These are phyloP conservation scores for Salvia splendens DNA, from an alignment of 257 asterid genomes.

Conservation along the genomic window DNA sequence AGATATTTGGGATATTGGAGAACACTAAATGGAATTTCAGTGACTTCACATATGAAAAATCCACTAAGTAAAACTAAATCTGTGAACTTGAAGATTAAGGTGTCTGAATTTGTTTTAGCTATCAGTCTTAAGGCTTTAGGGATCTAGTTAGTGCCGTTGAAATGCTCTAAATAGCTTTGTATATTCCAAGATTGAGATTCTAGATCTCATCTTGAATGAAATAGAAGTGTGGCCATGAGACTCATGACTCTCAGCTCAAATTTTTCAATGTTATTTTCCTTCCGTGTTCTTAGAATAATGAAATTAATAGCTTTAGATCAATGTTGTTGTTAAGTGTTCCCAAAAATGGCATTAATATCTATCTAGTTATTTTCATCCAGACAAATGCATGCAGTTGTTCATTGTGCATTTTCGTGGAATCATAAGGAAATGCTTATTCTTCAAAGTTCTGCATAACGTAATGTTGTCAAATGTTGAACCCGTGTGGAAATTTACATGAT, in stretches of 20 bases:
- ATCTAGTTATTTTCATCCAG: constrained; percentile 3
- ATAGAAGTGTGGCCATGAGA: not conserved
- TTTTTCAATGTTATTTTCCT: not conserved
- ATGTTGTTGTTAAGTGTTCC: constrained; percentile 9
- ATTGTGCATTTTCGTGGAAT: not conserved
- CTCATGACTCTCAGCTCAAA: not conserved
- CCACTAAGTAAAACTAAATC: not conserved
- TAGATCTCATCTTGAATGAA: constrained; percentile 1
- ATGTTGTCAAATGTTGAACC: not conserved
- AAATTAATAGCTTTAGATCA: not conserved
- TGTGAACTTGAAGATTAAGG: not conserved
- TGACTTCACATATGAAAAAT: constrained; percentile 1
- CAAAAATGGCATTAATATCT: not conserved
- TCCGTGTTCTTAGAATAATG: not conserved
- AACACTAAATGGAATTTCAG: constrained; percentile 8
- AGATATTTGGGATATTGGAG: not conserved
- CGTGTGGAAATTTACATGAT: not conserved
- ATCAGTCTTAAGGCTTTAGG: not conserved
- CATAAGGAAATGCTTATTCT: constrained; percentile 4
- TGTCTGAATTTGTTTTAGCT: not conserved
- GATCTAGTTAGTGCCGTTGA: not conserved
- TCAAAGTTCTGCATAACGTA: constrained; percentile 17
- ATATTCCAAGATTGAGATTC: constrained; percentile 6
- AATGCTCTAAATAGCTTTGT: not conserved
- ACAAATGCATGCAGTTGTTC: not conserved